Base-by-base conservation (phyloP, 495 filamentous ascomycete genomes). In the Emericellopsis terricola region DNA sequence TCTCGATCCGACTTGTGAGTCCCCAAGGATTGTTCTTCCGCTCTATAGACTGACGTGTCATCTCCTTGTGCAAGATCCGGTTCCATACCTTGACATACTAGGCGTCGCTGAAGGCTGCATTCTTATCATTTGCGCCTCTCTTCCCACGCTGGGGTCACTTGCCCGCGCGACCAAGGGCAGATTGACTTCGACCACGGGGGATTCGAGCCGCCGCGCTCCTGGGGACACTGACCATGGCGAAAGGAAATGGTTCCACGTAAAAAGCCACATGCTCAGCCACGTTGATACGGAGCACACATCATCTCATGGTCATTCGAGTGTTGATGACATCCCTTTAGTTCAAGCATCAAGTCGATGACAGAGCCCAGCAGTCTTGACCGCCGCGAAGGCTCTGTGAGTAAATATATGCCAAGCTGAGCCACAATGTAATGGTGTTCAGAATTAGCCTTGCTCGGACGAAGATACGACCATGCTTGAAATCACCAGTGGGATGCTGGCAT, bases 51-150 rank as follows among this genome's bases (percentile, higher is more conserved):
- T 42, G 3, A 41, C 10, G 6, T 29, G 13, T 8, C 8, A 3
- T 17, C 8, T 34, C 4, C 30, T n/a, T n/a, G n/a, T n/a, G n/a
- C n/a, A n/a, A 48, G 46, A 40, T 15, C 37, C 46, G 7, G 43
- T 49, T 2, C 46, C 46, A 15, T 49, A 49, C 19, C 43, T 49
- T 4, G 46, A 46, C 23, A 46, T 49, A 5, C 29, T 49, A 19
- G 46, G 43, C 18, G 43, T 49, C 38, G 35, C 43, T 15, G 46
- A 49, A 36, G 46, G 46, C 21, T 42, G 43, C 29, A 41, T 49
- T 8, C 31, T 49, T 10, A 49, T 49, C 17, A 49, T 49, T 27
- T 43, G 43, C n/a, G 42, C 46, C 14, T 49, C 46, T 3, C 43
- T 49, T 11, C 46, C 46, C 3, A 44, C 46, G 14, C 41, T 49